Base-by-base conservation (phyloP, 2,329 filamentous ascomycete genomes). In the Reticulascus tulasneorum region DNA sequence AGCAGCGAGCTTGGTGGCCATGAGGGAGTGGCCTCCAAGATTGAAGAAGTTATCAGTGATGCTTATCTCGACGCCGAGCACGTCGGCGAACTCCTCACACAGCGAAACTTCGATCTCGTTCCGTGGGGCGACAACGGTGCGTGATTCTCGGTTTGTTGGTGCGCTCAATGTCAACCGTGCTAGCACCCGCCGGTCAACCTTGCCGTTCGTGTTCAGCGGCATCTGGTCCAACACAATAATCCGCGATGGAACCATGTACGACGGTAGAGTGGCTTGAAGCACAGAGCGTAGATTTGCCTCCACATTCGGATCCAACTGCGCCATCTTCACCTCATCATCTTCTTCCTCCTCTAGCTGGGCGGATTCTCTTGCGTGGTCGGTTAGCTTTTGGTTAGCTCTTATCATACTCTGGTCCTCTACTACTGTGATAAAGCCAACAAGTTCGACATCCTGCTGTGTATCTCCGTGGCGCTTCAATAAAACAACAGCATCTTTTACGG, bases 161-260 rank as follows among this genome's bases (percentile, higher is more conserved):
- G 9, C 18, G n/a, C 16, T 34, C 17, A 5, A 52, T 42, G 36
- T 17, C 6, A 8, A 16, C 13, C 26, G 25, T 23, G 15, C 19
- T 3, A 50, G 37, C 6, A 25, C 29, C 11, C 19, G 38, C 5
- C 47, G 46, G 22, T 50, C 47, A 11, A 41, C 25, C 29, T 50
- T 50, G 7, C 45, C 40, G 22, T 44, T 46, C 4, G 17, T 23
- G 23, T 40, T 47, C 18, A 47, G 11, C 2, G 47, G 47, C 35
- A 50, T 36, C 2, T 17, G 16, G 11, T 42, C 30, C 9, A 50
- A 35, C 1, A 36, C 27, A 4, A 36, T n/a, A 32, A 48, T 35
- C 4, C 19, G 11, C 2, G 22, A 23, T 1, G 47, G 47, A 5
- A 47, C 32, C 45, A 49, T 44, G 20, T 49, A 50, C 2, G 32